phyloP scores from a whole-genome alignment of 305 asterid genomes.

The Petunia hybrid region DNA sequence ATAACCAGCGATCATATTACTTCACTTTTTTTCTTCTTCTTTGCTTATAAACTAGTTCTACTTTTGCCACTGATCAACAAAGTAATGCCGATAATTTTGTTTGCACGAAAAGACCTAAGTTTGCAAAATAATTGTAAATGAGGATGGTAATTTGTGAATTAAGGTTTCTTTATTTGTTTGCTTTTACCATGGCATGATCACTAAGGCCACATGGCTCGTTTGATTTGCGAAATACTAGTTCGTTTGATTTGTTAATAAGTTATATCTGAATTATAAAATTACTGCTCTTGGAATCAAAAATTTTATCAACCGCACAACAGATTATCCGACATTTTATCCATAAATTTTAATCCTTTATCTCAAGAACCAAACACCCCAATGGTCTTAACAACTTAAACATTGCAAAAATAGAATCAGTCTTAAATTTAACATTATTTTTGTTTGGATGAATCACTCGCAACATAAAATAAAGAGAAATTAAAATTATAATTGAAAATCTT shows the following conservation, averaged over 20 bases:
- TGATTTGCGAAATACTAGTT: no score
- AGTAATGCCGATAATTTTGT: background rate
- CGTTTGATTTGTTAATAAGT: no score
- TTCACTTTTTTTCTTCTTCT: background rate
- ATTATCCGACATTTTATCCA: no score
- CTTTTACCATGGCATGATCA: no score
- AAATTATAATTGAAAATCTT: background rate
- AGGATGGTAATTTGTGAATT: background rate
- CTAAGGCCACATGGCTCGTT: background rate
- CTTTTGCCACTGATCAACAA: background rate
- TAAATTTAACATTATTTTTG: background rate
- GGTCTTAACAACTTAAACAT: background rate
- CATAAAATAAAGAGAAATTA: background rate
- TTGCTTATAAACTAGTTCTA: background rate
- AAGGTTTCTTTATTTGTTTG: background rate
- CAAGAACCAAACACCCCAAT: no score
- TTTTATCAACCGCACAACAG: no score
- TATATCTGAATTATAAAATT: no score
- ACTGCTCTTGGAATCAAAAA: no score
- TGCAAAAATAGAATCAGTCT: background rate
- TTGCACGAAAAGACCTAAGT: background rate
- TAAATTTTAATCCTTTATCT: no score
- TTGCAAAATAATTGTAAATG: slow-evolving; percentile 1
- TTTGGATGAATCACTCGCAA: background rate
- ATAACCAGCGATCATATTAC: background rate